A percentile compares a stretch with the other conserved stretches of the same genome.
These are phyloP conservation scores for Fusarium abutilonis DNA, from an alignment of 2,329 filamentous ascomycete genomes.

Conservation along the genomic window DNA sequence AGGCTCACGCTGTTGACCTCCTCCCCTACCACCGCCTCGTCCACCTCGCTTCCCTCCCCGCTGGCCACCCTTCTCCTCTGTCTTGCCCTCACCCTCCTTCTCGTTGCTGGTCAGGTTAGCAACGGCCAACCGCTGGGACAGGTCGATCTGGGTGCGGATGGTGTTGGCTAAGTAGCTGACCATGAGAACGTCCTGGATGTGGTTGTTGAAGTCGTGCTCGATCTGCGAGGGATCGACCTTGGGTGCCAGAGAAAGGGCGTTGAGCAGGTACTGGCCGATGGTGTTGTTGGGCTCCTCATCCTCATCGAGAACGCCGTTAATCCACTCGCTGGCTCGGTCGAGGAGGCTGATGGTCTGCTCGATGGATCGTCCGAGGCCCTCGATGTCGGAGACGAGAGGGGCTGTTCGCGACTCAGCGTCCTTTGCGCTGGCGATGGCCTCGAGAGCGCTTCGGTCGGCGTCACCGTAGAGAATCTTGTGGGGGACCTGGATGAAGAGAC, in stretches of 20 bases:
- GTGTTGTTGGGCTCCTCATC: conserved; percentile 89
- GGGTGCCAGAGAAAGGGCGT: conserved; percentile 88
- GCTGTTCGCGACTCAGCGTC: conserved; percentile 79
- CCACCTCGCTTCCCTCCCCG: conserved; percentile 62
- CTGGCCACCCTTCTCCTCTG: conserved; percentile 58
- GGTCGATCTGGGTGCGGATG: conserved; percentile 97
- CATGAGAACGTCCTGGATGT: conserved; percentile 98
- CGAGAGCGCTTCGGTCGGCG: conserved; percentile 72
- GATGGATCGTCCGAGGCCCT: conserved; percentile 84
- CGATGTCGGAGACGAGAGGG: conserved; percentile 85
- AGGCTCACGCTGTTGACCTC: conserved; percentile 60
- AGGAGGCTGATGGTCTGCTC: conserved; percentile 90
- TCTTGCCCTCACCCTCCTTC: conserved; percentile 61
- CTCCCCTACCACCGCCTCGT: conserved; percentile 61
- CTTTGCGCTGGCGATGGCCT: conserved; percentile 84
- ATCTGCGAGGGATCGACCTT: conserved; percentile 93
- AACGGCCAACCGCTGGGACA: conserved; percentile 94
- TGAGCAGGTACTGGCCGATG: conserved; percentile 93
- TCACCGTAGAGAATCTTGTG: conserved; percentile 93
- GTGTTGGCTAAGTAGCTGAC: conserved; percentile 99
- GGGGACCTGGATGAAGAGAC: conserved; percentile 96
- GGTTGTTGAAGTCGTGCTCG: conserved; percentile 99
- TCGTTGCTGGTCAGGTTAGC: conserved; percentile 67
- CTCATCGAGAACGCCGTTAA: conserved; percentile 93
- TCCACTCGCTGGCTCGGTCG: conserved; percentile 90